These are phyloP conservation scores for Barnettozyma populi DNA, from an alignment of 805 yeast species.

Conservation along the genomic window DNA sequence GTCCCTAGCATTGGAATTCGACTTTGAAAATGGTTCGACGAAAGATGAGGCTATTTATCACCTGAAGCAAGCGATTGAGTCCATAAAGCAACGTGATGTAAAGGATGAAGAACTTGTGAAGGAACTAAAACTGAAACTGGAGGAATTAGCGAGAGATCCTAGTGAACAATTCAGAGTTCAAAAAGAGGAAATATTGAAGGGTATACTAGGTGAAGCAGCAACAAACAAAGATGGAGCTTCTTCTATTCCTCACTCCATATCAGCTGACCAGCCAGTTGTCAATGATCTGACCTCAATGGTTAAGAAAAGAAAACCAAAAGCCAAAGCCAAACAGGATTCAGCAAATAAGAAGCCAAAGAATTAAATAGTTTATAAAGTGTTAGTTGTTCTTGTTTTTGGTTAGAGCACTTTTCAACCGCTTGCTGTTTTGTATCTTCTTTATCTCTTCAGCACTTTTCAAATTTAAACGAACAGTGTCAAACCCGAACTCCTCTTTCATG, in stretches of 20 bases:
- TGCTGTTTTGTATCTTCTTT: neutral
- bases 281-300: conserved; percentile 63
- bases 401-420: neutral
- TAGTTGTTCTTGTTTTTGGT: neutral
- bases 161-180: conserved; percentile 43
- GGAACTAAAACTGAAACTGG: conserved; percentile 51
- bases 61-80: conserved; percentile 46
- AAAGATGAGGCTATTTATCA: conserved; percentile 49
- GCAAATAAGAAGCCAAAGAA: conserved; percentile 16
- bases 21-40: conserved; percentile 44
- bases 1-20: conserved; percentile 71
- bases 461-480: conserved; percentile 14
- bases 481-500: conserved; percentile 20
- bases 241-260: conserved; percentile 19
- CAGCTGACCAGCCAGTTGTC: conserved; percentile 30
- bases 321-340: conserved; percentile 12
- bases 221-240: conserved; percentile 24
- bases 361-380: conserved; percentile 1
- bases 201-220: conserved; percentile 47
- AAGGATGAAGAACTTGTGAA: conserved; percentile 41
- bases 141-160: conserved; percentile 50
- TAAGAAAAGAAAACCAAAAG: conserved; percentile 42
- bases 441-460: conserved; percentile 3
- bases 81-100: conserved; percentile 39
- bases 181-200: conserved; percentile 48